Percentiles rank a stretch among this genome's conserved stretches.
Evolutionary conservation across 192 early-diverging fungal genomes (phyloP).

Genomic region (Entomortierella beljakovae): DNA sequence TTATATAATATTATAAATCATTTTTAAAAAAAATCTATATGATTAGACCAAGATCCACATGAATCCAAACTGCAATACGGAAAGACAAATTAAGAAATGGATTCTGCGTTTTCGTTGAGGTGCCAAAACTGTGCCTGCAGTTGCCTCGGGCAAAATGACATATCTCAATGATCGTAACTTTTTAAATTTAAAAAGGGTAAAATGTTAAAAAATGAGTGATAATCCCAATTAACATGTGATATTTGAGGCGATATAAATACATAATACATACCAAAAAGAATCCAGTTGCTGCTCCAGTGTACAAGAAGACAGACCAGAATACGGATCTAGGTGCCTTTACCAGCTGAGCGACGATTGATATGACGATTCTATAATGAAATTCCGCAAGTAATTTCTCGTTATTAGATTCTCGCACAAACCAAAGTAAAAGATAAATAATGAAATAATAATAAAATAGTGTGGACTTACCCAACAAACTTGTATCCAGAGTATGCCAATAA

Average conservation of each 20-base stretch:
- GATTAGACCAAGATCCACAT: constrained; percentile 81
- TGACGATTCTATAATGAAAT: constrained; percentile 55
- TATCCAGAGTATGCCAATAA: constrained; percentile 92
- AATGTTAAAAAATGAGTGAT: not conserved
- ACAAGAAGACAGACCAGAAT: constrained; percentile 78
- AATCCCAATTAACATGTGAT: not conserved
- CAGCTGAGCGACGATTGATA: constrained; percentile 48
- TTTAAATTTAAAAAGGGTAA: constrained; percentile 9
- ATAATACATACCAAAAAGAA: constrained; percentile 86
- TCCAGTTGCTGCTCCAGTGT: constrained; percentile 80
- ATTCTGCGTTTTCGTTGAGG: constrained; percentile 85
- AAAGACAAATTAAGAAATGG: constrained; percentile 89
- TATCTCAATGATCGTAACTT: constrained; percentile 80
- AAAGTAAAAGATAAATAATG: not conserved
- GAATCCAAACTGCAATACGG: constrained; percentile 82
- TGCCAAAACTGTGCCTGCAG: constrained; percentile 68
- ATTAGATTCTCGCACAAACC: too few relatives aligned
- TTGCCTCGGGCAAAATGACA: constrained; percentile 77
- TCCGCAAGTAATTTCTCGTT: not conserved
- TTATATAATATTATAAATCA: not conserved
- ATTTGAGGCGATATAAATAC: too few relatives aligned
- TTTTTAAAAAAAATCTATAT: not conserved
- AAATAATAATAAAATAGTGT: constrained; percentile 33
- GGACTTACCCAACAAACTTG: constrained; percentile 85
- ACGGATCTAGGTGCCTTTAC: constrained; percentile 61